Percentiles rank a stretch among this genome's conserved stretches.
phyloP scores from a whole-genome alignment of 306 rosid species.

The Psophocarpus tetragonolobus region DNA sequence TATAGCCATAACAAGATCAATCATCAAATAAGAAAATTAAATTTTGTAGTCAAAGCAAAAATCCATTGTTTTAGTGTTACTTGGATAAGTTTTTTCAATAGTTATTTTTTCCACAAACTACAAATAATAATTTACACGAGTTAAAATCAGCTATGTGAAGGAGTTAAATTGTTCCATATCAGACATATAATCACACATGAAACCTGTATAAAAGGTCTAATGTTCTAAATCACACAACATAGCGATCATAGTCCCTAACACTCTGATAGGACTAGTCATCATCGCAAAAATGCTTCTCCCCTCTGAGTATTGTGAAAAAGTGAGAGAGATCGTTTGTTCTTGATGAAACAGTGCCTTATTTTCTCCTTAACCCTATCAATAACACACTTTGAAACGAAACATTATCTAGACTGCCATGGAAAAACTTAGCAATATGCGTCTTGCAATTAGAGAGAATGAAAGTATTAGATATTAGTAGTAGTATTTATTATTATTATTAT shows the following conservation, averaged over 20 bases:
- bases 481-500: too few relatives aligned
- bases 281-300: slow-evolving; percentile 48
- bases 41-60: neutral
- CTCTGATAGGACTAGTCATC: too few relatives aligned
- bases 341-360: slow-evolving; percentile 71
- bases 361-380: slow-evolving; percentile 76
- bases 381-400: too few relatives aligned
- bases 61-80: neutral
- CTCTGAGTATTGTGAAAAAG: too few relatives aligned
- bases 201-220: slow-evolving; percentile 84
- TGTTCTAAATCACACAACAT: slow-evolving; percentile 53
- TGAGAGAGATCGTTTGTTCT: slow-evolving; percentile 73
- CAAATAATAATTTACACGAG: too few relatives aligned
- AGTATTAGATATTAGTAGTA: too few relatives aligned
- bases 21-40: neutral
- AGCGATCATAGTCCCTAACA: slow-evolving; percentile 63
- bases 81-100: too few relatives aligned
- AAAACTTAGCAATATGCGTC: too few relatives aligned
- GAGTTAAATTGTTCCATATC: neutral
- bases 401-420: too few relatives aligned
- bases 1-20: neutral
- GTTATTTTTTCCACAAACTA: too few relatives aligned
- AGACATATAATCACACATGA: slow-evolving; percentile 45
- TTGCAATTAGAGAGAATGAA: too few relatives aligned
- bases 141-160: too few relatives aligned